A percentile compares a stretch with the other conserved stretches of the same genome.
Conservation (phyloP, 2,329 filamentous ascomycete genomes). For the Verticillium zaregamsianum region DNA sequence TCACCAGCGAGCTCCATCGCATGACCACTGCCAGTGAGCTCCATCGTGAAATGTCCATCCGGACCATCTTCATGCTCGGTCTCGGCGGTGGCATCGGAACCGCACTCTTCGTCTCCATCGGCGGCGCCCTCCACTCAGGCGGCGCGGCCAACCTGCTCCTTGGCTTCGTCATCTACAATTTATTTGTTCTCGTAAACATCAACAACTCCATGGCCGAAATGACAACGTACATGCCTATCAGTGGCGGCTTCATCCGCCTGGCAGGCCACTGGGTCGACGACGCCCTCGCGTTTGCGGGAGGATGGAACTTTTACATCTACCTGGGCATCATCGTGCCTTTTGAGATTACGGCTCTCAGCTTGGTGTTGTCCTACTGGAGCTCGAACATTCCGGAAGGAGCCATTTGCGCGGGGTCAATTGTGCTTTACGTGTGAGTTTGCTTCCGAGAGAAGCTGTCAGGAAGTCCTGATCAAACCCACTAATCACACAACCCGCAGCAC, state of each 20-base stretch:
- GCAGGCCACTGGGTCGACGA: constrained; percentile 48
- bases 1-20: background rate
- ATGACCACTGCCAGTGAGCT: constrained; percentile 3
- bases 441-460: too few species aligned
- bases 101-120: constrained; percentile 2
- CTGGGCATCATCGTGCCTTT: constrained; percentile 46
- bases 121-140: constrained; percentile 19
- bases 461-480: too few species aligned
- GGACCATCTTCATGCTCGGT: constrained; percentile 3
- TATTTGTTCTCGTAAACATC: constrained; percentile 27
- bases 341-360: constrained; percentile 41
- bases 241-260: constrained; percentile 44
- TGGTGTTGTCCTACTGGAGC: constrained; percentile 33
- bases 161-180: constrained; percentile 11
- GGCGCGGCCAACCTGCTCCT: constrained; percentile 10
- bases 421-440: constrained; percentile 3
- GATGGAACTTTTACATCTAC: constrained; percentile 48
- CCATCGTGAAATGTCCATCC: constrained; percentile 5
- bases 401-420: constrained; percentile 4
- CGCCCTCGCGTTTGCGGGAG: constrained; percentile 40
- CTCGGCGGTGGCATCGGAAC: constrained; percentile 4
- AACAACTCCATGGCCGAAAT: constrained; percentile 29
- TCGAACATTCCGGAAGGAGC: constrained; percentile 22
- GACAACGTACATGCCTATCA: constrained; percentile 29
- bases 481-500: background rate